phyloP scores from a whole-genome alignment of 163 green algal species.

The Dunaliella salina region DNA sequence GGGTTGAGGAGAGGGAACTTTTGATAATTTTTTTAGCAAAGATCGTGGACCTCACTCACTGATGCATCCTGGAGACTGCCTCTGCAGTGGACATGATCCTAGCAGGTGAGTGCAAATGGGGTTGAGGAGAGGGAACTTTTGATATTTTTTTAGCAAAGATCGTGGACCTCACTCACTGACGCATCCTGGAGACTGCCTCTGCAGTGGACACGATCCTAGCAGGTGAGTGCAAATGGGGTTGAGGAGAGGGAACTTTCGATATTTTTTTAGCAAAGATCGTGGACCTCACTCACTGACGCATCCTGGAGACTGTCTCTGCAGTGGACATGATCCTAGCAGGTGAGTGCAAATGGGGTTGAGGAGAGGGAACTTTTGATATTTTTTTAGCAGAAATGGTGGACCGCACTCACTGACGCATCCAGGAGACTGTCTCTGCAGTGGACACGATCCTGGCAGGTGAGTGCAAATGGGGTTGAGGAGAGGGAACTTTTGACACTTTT shows the following conservation, averaged over 20 bases:
- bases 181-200: not conserved
- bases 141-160: too few species aligned
- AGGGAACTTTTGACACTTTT: too few species aligned
- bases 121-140: too few species aligned
- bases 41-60: not conserved
- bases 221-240: too few species aligned
- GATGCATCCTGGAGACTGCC: constrained; percentile 46
- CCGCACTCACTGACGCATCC: constrained; percentile 38
- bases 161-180: not conserved
- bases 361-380: too few species aligned
- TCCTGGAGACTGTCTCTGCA: not conserved
- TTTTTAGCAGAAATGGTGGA: constrained; percentile 43
- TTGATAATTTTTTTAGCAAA: too few species aligned
- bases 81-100: constrained; percentile 41
- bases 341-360: too few species aligned
- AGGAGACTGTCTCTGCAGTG: constrained; percentile 48
- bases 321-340: too few species aligned
- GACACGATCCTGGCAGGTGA: constrained; percentile 26
- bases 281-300: constrained; percentile 29
- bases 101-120: too few species aligned
- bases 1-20: too few species aligned
- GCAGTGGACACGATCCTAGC: too few species aligned
- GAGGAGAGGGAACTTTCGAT: too few species aligned
- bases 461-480: not conserved
- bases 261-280: constrained; percentile 43